Evolutionary conservation across 129 eudicot species (phyloP), one percentile per base, ranked within the genome.

Genomic region (Chrysanthemum makinoi): DNA sequence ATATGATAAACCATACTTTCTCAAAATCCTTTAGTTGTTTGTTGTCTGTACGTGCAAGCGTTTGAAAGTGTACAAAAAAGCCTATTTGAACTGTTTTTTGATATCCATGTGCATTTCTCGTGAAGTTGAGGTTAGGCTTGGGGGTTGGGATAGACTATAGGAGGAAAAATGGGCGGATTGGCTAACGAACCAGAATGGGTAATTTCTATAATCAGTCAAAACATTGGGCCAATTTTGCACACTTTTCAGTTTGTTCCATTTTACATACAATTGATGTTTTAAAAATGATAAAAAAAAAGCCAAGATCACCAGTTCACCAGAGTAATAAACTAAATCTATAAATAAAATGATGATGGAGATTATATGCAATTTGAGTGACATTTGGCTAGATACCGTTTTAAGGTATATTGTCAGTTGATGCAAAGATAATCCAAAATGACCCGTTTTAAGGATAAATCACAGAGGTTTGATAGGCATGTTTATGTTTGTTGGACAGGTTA

Each of bases 401-500:
- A 13, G 18, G 49, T 0, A 20, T 24, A 22, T 50, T 67, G 22
- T 35, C n/a, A n/a, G n/a, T 10, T 0, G 58, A 66, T 24, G 15
- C 72, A 14, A 15, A n/a, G 15, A 67, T 50, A 14, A 50, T 44
- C 72, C 59, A 22, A 48, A 50, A 20, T 24, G 47, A 15, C 72
- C 47, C 60, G 14, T 22, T 12, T 49, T n/a, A n/a, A n/a, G 12
- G 64, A 65, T 65, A 22, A 47, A 19, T 15, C 67, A 15, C n/a
- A 22, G 49, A 57, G 61, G 74, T 68, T 60, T 76, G 43, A 67
- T 68, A 28, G 47, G 30, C 48, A 13, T 60, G 35, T 20, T 50
- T 17, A 52, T 14, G 28, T 77, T 44, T 73, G 66, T 57, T 79
- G 66, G 17, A 46, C 87, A 87, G 89, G 94, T 87, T 66, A 86